A percentile compares a stretch with the other conserved stretches of the same genome.
phyloP scores from a whole-genome alignment of 140 eudicot genomes.

The Erigeron philadelphicus region DNA sequence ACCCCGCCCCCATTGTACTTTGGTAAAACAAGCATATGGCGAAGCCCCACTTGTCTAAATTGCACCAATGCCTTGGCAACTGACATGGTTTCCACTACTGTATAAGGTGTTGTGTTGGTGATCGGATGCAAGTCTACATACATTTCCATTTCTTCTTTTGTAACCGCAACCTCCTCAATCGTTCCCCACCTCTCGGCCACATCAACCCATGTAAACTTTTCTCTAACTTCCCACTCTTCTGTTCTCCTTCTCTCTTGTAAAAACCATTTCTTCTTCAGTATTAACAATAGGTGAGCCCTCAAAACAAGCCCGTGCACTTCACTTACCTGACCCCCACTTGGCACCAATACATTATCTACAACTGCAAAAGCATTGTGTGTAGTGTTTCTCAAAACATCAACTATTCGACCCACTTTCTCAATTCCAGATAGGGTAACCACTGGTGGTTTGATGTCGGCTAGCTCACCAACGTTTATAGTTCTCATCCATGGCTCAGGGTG shows the following conservation, averaged over 20 bases:
- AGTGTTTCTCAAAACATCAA: slow-evolving; percentile 78
- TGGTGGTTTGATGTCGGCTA: slow-evolving; percentile 71
- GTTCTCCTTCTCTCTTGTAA: slow-evolving; percentile 64
- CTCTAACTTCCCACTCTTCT: slow-evolving; percentile 88
- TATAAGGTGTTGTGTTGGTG: slow-evolving; percentile 83
- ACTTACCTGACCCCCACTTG: slow-evolving; percentile 33
- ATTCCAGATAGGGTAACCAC: slow-evolving; percentile 68
- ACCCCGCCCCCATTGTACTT: slow-evolving; percentile 77
- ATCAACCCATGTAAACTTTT: slow-evolving; percentile 71
- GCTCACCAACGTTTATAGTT: slow-evolving; percentile 77
- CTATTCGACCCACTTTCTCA: slow-evolving; percentile 75
- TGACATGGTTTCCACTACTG: slow-evolving; percentile 82
- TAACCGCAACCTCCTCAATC: slow-evolving; percentile 70
- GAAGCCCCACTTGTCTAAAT: slow-evolving; percentile 85
- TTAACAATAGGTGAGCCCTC: slow-evolving; percentile 74
- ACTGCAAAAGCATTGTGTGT: slow-evolving; percentile 92
- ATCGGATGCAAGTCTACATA: slow-evolving; percentile 84
- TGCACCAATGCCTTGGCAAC: slow-evolving; percentile 95
- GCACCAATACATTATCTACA: slow-evolving; percentile 46
- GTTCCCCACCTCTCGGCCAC: slow-evolving; percentile 67
- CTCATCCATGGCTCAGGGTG: slow-evolving; percentile 98
- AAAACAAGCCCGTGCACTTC: slow-evolving; percentile 76
- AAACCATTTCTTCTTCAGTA: slow-evolving; percentile 84
- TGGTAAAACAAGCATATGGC: slow-evolving; percentile 83
- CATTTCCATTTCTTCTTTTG: slow-evolving; percentile 81